Evolutionary conservation across 768 basidiomycete species (phyloP), one percentile per base, ranked within the genome.

Genomic region (Macrolepiota dolichaula): DNA sequence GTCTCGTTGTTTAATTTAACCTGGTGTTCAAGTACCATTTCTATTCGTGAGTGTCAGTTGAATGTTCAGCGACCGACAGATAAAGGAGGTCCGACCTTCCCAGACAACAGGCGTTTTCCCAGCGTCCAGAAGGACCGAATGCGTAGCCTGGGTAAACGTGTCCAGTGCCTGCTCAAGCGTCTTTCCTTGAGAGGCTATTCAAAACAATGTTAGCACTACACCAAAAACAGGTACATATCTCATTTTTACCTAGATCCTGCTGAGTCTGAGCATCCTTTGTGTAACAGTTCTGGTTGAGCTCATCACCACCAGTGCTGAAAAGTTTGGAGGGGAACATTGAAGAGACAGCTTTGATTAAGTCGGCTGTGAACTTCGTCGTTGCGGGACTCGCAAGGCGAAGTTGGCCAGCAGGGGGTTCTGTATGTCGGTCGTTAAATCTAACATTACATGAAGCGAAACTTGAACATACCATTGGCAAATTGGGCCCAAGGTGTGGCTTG

Each of bases 331-430:
- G 78, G 52, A 90, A 76, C 42, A 82, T 70, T 3, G 72, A 70
- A 0, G 87, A 81, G 4, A 83, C 78, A 1, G 82, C 73, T 3
- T 71, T 73, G 65, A 94, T 71, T 13, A 94, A 73, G 1, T 71
- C 71, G 0, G 77, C 69, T 0, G 86, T 83, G 64, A 91, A 94
- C n/a, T 81, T 76, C 59, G 81, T 75, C 19, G 87, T 87, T 1
- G 75, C 77, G 0, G 78, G 69, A 10, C 82, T 79, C 0, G 88
- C 87, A 55, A 94, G 79, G 47, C 89, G 88, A 12, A 94, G 82
- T 70, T 94, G 92, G 6, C 92, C 92, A 0, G 92, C 85, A 0
- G 93, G 93, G 4, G 94, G 93, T 67, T 94, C 89, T 79, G 57
- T 29, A 38, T 32, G 17, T 19, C 2, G 4, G 47, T 53, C 25